Percentiles rank a stretch among this genome's conserved stretches.
These are phyloP conservation scores for Fusarium succisae DNA, from an alignment of 2,329 filamentous ascomycete genomes.

Conservation along the genomic window DNA sequence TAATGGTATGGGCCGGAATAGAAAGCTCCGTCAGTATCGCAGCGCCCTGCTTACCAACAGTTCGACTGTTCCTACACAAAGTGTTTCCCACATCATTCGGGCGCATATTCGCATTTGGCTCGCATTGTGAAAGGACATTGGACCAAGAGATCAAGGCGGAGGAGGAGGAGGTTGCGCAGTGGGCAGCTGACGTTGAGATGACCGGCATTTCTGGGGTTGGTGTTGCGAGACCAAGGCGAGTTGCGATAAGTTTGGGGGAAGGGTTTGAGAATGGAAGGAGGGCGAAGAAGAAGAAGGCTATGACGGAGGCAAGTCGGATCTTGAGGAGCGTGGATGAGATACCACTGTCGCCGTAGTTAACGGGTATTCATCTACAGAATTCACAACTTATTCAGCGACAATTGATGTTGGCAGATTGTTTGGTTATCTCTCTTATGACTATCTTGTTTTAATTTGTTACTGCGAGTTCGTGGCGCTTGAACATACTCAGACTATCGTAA, in stretches of 20 bases:
- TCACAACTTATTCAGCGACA: no score
- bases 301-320: constrained; percentile 13
- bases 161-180: constrained; percentile 2
- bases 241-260: not conserved
- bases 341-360: not conserved
- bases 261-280: not conserved
- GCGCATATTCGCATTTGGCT: constrained; percentile 9
- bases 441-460: accelerated
- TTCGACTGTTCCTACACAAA: constrained; percentile 3
- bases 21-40: constrained; percentile 14
- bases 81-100: constrained; percentile 1
- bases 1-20: constrained; percentile 14
- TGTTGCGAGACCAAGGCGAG: not conserved
- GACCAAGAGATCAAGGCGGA: constrained; percentile 17
- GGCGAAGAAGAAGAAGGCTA: not conserved
- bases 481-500: accelerated
- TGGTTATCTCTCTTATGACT: accelerated
- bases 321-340: constrained; percentile 16
- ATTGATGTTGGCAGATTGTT: no score
- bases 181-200: constrained; percentile 7
- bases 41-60: not conserved
- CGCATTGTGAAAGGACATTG: not conserved
- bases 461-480: accelerated
- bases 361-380: accelerated
- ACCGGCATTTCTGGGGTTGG: accelerated